Conservation (phyloP, 2,329 filamentous ascomycete genomes). For the Aspergillus sp. region DNA sequence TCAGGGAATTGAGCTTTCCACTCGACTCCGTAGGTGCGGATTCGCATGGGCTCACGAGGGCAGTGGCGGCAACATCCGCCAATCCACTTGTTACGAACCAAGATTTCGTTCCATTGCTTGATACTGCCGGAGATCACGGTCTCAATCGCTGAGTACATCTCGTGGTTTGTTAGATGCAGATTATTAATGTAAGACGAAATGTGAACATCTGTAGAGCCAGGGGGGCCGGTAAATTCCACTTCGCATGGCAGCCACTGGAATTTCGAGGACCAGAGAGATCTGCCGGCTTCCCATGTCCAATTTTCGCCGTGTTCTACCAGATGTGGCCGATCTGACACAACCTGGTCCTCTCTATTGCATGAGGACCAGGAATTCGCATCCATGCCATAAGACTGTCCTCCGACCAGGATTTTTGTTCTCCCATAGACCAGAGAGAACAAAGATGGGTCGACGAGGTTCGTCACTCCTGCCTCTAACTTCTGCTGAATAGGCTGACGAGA, state of each 20-base stretch:
- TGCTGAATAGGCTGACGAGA: not conserved
- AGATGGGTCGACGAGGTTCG: slow-evolving; percentile 1
- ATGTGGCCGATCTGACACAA: not conserved
- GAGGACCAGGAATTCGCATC: not conserved
- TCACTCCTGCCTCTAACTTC: not conserved
- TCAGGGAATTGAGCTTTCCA: slow-evolving; percentile 7
- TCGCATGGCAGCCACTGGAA: slow-evolving; percentile 15
- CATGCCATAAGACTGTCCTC: not conserved
- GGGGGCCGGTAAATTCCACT: slow-evolving; percentile 9
- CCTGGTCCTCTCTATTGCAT: not conserved
- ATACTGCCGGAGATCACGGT: slow-evolving; percentile 1
- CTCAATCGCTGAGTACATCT: slow-evolving; percentile 7
- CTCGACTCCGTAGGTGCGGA: slow-evolving; percentile 9
- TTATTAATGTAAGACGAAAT: slow-evolving; percentile 11
- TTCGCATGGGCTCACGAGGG: not conserved
- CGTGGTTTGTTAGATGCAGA: slow-evolving; percentile 5
- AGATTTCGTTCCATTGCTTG: slow-evolving; percentile 7
- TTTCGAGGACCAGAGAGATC: slow-evolving; percentile 4
- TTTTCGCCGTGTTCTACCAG: not conserved
- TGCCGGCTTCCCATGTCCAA: not conserved
- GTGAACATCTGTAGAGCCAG: slow-evolving; percentile 7
- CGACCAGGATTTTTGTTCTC: not conserved
- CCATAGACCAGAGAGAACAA: not conserved
- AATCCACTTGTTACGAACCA: not conserved
- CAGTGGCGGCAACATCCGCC: not conserved